Evolutionary conservation across 768 basidiomycete species (phyloP), one percentile per base, ranked within the genome.

Genomic region (Hygrophoropsis aurantiaca): DNA sequence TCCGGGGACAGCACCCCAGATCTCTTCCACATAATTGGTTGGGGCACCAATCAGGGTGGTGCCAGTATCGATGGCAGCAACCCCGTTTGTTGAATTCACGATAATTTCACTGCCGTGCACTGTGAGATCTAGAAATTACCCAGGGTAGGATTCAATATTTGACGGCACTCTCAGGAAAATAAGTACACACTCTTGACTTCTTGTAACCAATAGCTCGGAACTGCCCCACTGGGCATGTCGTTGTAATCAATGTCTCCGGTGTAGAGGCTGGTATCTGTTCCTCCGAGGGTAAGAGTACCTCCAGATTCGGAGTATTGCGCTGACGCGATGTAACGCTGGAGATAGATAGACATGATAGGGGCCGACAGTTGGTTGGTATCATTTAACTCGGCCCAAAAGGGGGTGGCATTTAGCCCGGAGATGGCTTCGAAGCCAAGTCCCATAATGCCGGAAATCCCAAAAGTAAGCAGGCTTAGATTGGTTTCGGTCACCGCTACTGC

Each of bases 31-130:
- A 35, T 81, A 77, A 1, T 52, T 62, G 0, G 80, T 65, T 0
- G 97, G 94, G 0, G 85, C 95, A 19, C 89, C 94, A 49, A 99
- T 88, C 46, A 98, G 78, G 2, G 94, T 95, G 0, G 95, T 97
- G 21, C 94, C 94, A 1, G 94, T 97, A 60, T 98, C 95, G 48
- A 98, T 97, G 9, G 93, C 94, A 15, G 86, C 78, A 9, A 84
- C 60, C 0, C 66, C 45, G 24, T 53, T 44, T 20, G 75, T 78
- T 1, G 72, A 65, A 1, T 77, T 47, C 11, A 86, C 58, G 0
- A 60, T 40, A 11, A 87, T 61, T 0, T 61, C 46, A 1, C 74
- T 67, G 2, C 83, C 82, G 51, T 84, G 75, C 4, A 90, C 79
- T 1, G 79, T 84, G 4, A 90, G 47, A 18, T 58, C 87, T 89